A percentile compares a stretch with the other conserved stretches of the same genome.
Evolutionary conservation across 164 flowering plant genomes (phyloP).

Genomic region (Vitis amurensis): DNA sequence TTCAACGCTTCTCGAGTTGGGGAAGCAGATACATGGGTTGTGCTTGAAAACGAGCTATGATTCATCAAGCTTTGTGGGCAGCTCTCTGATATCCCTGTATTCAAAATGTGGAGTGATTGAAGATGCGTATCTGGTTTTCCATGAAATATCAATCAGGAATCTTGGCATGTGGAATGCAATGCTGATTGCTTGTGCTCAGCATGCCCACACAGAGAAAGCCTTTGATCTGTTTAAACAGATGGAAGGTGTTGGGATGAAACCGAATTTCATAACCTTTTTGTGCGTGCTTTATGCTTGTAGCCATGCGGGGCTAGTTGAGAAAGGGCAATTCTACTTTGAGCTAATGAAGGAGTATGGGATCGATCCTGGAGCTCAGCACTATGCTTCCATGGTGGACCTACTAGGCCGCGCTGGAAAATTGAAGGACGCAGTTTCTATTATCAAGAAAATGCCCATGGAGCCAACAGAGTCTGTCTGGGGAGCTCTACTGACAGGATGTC

Average conservation of each 20-base stretch:
- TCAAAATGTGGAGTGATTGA: constrained; percentile 79
- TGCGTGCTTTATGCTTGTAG: constrained; percentile 81
- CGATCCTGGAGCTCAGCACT: constrained; percentile 77
- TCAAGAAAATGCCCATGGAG: constrained; percentile 66
- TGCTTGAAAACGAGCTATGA: constrained; percentile 67
- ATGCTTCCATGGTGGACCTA: constrained; percentile 77
- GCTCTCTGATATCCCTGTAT: constrained; percentile 74
- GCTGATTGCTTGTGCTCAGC: constrained; percentile 87
- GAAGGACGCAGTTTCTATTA: constrained; percentile 58
- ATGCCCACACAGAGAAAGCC: constrained; percentile 53
- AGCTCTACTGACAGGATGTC: constrained; percentile 83
- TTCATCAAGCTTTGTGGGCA: constrained; percentile 71
- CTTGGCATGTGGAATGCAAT: constrained; percentile 92
- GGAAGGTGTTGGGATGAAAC: constrained; percentile 51
- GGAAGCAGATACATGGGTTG: constrained; percentile 71
- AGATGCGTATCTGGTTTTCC: constrained; percentile 54
- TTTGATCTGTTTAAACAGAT: constrained; percentile 59
- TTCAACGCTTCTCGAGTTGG: constrained; percentile 66
- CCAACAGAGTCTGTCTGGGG: constrained; percentile 92
- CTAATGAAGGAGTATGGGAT: constrained; percentile 65
- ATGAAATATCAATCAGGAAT: constrained; percentile 54
- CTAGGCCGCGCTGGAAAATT: constrained; percentile 85
- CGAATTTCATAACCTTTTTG: constrained; percentile 84
- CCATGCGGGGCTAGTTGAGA: constrained; percentile 78
- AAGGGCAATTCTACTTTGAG: constrained; percentile 64